Base-by-base conservation (phyloP, 2,329 filamentous ascomycete species). In the Claviceps maximensis region DNA sequence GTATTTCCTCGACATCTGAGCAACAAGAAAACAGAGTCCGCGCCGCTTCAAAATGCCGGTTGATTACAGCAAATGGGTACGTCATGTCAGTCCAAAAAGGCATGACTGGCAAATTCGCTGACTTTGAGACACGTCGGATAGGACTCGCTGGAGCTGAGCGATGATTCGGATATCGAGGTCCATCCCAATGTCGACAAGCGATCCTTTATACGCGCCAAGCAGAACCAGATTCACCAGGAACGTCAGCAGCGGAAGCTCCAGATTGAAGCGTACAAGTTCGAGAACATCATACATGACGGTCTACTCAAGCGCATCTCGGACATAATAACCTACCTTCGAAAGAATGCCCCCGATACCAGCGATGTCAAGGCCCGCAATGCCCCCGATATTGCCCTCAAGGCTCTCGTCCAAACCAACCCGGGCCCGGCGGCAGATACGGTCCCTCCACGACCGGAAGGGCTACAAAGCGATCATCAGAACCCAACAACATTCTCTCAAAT, bases 131-230 rank as follows among this genome's bases (percentile, higher is more conserved):
- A n/a, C 15, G n/a, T 10, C 15, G 21, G 25, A 9, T 56, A 87
- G 84, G 87, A 97, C 67, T 84, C 86, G 55, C 80, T 98, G 65
- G 93, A 98, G 82, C 83, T 98, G 66, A 95, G 89, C 64, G 93
- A 98, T 71, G 93, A 98, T 71, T 96, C 89, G 50, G 93, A 98
- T 65, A 84, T 98, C 62, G 93, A 98, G 73, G 93, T 97, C 50
- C 93, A 98, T 70, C 93, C 93, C 56, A 98, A 98, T 67, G 93
- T 98, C 67, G 93, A 98, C 74, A 98, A 98, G 71, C 82, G 86
- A 50, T 97, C 91, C 56, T 98, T 98, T 71, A 98, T 98, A 68
- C 88, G 91, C 59, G 94, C 93, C 59, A 98, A 98, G 73, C 93
- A 97, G 74, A 86, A 84, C 62, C 90, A 98, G 72, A 98, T 98